These are phyloP conservation scores for Paramyrothecium roridum DNA, from an alignment of 2,329 filamentous ascomycete genomes.

Conservation along the genomic window DNA sequence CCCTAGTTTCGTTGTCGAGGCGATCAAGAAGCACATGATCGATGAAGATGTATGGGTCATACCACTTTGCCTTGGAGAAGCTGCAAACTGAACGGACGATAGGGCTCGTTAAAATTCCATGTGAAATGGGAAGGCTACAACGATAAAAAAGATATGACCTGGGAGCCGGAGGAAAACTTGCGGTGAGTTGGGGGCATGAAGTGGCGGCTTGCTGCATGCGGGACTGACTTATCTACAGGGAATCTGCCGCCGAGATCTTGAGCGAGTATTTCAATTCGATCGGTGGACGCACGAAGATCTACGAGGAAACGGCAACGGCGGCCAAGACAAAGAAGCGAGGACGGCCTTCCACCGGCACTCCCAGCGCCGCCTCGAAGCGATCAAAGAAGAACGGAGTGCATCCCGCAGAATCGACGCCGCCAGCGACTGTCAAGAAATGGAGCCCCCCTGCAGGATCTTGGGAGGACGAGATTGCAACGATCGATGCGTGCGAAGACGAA, in stretches of 20 bases:
- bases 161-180: constrained; percentile 72
- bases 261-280: constrained; percentile 60
- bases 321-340: constrained; percentile 56
- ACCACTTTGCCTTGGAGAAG: too few relatives aligned
- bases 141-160: constrained; percentile 67
- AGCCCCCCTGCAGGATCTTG: constrained; percentile 70
- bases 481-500: constrained; percentile 71
- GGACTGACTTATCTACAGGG: constrained; percentile 29
- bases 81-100: constrained; percentile 5
- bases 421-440: constrained; percentile 49
- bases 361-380: constrained; percentile 39
- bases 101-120: constrained; percentile 57
- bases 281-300: constrained; percentile 59
- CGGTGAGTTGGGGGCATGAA: constrained; percentile 15
- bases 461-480: constrained; percentile 68
- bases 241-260: constrained; percentile 58
- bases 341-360: constrained; percentile 37
- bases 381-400: constrained; percentile 46
- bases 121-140: constrained; percentile 83
- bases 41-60: constrained; percentile 45
- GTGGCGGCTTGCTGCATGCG: background rate
- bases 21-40: constrained; percentile 65
- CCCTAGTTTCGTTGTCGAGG: constrained; percentile 68
- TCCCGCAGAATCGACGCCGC: constrained; percentile 45
- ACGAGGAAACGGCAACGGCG: constrained; percentile 47